phyloP scores from a whole-genome alignment of 192 early-diverging fungal species.

The Nowakowskiella sp. region DNA sequence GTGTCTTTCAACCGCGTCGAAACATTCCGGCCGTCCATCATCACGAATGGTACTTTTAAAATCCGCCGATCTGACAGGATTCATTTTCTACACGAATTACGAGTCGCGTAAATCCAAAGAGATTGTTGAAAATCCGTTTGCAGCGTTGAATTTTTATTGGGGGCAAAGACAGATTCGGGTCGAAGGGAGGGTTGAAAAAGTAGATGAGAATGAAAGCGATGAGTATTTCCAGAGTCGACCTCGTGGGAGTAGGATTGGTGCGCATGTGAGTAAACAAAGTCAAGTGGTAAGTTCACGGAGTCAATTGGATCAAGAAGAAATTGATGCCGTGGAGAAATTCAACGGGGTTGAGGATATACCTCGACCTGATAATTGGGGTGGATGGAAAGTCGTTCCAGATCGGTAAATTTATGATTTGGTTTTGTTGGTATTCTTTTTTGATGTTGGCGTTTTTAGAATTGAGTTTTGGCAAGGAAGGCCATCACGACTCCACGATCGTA shows the following conservation, averaged over 20 bases:
- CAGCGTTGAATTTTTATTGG: constrained; percentile 42
- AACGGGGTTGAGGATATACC: constrained; percentile 21
- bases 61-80: constrained; percentile 35
- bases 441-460: constrained; percentile 13
- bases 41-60: constrained; percentile 45
- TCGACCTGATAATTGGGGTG: constrained; percentile 44
- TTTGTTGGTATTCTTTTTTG: background rate
- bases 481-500: constrained; percentile 35
- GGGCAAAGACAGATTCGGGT: constrained; percentile 40
- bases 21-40: constrained; percentile 14
- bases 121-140: constrained; percentile 30
- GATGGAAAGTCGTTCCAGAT: constrained; percentile 35
- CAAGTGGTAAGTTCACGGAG: constrained; percentile 9
- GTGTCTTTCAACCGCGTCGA: constrained; percentile 26
- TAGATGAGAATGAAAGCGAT: constrained; percentile 26
- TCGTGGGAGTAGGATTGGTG: constrained; percentile 14
- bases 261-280: background rate
- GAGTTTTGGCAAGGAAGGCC: constrained; percentile 51
- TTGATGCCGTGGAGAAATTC: constrained; percentile 19
- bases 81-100: constrained; percentile 51
- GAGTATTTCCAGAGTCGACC: constrained; percentile 39
- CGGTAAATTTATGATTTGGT: background rate
- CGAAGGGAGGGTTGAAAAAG: constrained; percentile 30
- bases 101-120: constrained; percentile 38
- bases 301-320: constrained; percentile 19